Evolutionary conservation across 1,284 basidiomycete species (phyloP), one percentile per base, ranked within the genome.

Genomic region (Microbotryum lychnidis-dioicae): DNA sequence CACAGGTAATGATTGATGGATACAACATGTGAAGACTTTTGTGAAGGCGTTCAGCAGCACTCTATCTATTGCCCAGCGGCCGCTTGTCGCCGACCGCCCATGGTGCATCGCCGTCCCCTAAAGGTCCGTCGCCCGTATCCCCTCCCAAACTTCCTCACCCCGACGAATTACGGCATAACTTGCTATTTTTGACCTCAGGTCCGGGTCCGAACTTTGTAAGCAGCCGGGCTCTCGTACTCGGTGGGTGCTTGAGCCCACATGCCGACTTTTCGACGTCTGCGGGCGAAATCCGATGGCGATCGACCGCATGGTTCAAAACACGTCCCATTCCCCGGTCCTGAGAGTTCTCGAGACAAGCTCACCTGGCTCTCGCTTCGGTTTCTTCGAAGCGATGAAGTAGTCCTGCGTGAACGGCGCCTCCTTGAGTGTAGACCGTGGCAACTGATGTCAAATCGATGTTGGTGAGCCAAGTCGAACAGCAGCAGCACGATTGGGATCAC

Each of bases 371-470:
- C 6, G 21, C 46, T 44, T 67, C 62, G 16, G 64, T 14, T 6
- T 31, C 47, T 4, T 61, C 50, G 23, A 63, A 59, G 16, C 31
- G 20, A 4, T 16, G 21, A 7, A 54, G 44, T 16, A 57, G 56
- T 14, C 64, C 62, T 1, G 87, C 90, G 67, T 91, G 89, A 69
- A 87, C 87, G 7, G 87, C 89, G 2, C 87, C 87, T 14, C 80
- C 78, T 72, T 86, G 84, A 60, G 82, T 81, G 70, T 93, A 94
- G 0, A 84, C 84, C 0, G 82, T 81, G 0, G 79, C 91, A 78
- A 84, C 65, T 67, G 55, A 1, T 3, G 12, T 2, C 7, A 1
- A 12, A 45, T 42, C 37, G 37, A 42, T 42, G 37, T 42, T 42
- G 5, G 37, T 42, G 12, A 45, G 12, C n/a, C 21, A 2, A 12